Percentiles rank a stretch among this genome's conserved stretches.
Conservation (phyloP, 2,329 filamentous ascomycete species). For the Pseudocercospora musae region DNA sequence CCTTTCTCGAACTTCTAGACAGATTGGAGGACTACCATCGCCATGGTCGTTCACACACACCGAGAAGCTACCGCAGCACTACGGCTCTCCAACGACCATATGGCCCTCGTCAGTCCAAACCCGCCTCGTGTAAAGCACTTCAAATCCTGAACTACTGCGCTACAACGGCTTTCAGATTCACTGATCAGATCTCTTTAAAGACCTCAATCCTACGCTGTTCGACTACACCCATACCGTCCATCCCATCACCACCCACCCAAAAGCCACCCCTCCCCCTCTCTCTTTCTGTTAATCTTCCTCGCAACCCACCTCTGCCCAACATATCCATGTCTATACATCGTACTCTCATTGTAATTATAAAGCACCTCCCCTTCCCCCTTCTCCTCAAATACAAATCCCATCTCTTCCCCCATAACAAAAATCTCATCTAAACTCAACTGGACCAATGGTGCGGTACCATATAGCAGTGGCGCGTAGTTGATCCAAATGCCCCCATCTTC, state of each 20-base stretch:
- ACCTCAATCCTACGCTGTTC: no score
- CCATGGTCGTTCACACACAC: no score
- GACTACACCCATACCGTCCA: neutral
- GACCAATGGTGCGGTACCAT: conserved; percentile 17
- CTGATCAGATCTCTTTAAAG: no score
- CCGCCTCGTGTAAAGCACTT: no score
- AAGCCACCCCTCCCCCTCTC: neutral
- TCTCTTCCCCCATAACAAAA: conserved; percentile 13
- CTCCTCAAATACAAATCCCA: conserved; percentile 19
- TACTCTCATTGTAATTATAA: conserved; percentile 8
- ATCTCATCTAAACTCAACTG: conserved; percentile 22
- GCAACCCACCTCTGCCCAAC: conserved; percentile 7
- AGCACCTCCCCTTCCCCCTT: neutral
- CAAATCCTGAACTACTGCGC: no score
- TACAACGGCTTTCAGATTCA: no score
- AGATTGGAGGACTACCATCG: no score
- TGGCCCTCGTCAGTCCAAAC: no score
- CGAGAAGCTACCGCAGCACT: no score
- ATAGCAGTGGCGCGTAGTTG: conserved; percentile 83
- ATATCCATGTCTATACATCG: conserved; percentile 11
- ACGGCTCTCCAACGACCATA: no score
- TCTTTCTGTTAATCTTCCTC: neutral
- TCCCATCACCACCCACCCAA: neutral
- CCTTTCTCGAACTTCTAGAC: no score
- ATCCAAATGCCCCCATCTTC: conserved; percentile 73